Evolutionary conservation across 2,329 filamentous ascomycete species (phyloP).

Genomic region (Knufia petricola): DNA sequence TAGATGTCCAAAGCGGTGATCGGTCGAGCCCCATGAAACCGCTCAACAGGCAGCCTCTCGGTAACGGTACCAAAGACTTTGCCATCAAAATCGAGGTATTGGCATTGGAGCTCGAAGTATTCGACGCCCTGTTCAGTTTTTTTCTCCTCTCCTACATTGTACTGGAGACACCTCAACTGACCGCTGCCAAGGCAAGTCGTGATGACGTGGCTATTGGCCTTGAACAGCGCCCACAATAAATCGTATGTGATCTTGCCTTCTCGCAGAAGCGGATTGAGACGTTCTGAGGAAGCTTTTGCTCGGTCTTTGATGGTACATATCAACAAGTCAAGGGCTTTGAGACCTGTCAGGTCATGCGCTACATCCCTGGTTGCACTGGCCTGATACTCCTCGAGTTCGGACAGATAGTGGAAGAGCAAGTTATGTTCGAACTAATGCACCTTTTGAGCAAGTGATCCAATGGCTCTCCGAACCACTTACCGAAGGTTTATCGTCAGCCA

Average conservation of each 20-base stretch:
- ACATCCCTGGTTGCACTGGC: conserved; percentile 4
- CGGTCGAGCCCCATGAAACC: conserved; percentile 24
- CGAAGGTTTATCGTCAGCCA: conserved; percentile 26
- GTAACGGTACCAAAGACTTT: conserved; percentile 23
- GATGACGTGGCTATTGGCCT: conserved; percentile 25
- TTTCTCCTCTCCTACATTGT: conserved; percentile 20
- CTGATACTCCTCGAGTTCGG: conserved; percentile 17
- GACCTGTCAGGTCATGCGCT: not conserved
- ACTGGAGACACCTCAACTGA: conserved; percentile 17
- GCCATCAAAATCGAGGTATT: conserved; percentile 27
- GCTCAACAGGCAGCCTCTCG: conserved; percentile 22
- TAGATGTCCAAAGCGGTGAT: conserved; percentile 27
- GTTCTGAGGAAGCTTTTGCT: conserved; percentile 16
- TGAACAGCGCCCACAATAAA: conserved; percentile 30
- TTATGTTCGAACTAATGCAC: conserved; percentile 15
- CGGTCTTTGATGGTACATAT: conserved; percentile 24
- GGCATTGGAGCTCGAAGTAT: conserved; percentile 24
- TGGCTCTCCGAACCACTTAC: conserved; percentile 16
- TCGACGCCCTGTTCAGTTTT: conserved; percentile 16
- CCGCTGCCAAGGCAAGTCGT: conserved; percentile 17
- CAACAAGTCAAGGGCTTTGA: conserved; percentile 22
- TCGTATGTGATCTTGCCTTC: conserved; percentile 28
- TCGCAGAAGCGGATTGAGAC: conserved; percentile 25
- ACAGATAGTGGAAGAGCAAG: conserved; percentile 23
- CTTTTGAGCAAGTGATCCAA: conserved; percentile 1